Evolutionary conservation across 257 asterid species (phyloP), one percentile per base, ranked within the genome.

Genomic region (Anisodus acutangulus): DNA sequence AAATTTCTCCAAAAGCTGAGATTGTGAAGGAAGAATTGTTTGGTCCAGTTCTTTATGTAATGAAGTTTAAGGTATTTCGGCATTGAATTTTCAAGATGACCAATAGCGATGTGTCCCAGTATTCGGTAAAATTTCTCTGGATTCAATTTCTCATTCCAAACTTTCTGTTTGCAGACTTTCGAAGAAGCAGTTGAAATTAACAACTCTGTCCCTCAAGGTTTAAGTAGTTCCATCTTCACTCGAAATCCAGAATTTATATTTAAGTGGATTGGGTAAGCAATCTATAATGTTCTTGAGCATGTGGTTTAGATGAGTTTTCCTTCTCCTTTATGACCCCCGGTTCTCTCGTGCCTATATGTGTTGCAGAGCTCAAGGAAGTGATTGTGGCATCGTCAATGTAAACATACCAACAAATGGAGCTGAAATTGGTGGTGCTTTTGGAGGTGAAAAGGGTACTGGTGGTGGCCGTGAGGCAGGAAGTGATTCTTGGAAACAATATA

Each of bases 401-500:
- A 97, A 97, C 69, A 93, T 97, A 83, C 99, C 99, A 15, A 97
- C 99, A 39, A 97, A 97, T 51, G 99, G 98, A 58, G 99, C 99
- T 64, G 99, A 97, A 84, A 97, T 97, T 47, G 99, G 99, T 5
- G 99, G 99, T 41, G 99, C 99, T 83, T 97, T 95, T 91, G 99
- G 99, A 5, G 98, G 98, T 35, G 99, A 97, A 89, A 97, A 97
- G 82, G 99, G 98, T 49, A 97, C 98, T 0, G 98, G 98, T 37
- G 99, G 99, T 66, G 98, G 99, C 59, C 95, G 99, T 62, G 99
- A 97, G 89, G 99, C 99, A 17, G 99, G 99, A 81, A 97, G 99
- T 69, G 99, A 97, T 88, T 97, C 99, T 35, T 97, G 98, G 99
- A 97, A 97, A 84, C 99, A 95, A 83, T 97, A 95, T 55, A 97